Evolutionary conservation across 805 yeast species (phyloP).

Genomic region (Candida nanaspora): DNA sequence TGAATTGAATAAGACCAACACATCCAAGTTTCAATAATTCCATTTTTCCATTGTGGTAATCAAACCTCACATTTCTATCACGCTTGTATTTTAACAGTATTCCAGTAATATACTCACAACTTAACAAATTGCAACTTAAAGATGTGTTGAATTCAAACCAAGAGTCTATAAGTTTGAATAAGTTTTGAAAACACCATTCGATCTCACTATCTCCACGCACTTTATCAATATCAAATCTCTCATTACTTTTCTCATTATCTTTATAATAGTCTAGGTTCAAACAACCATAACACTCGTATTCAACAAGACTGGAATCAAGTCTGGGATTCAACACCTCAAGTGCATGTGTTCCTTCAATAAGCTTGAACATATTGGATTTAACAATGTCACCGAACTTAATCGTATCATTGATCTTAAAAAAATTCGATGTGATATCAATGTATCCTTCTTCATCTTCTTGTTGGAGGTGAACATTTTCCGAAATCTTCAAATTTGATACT

Average conservation of each 20-base stretch:
- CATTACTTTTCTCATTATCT: constrained; percentile 17
- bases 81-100: not conserved
- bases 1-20: constrained; percentile 46
- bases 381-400: constrained; percentile 45
- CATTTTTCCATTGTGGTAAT: constrained; percentile 13
- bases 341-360: constrained; percentile 84
- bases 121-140: constrained; percentile 67
- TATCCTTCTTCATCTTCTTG: not conserved
- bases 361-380: constrained; percentile 51
- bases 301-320: constrained; percentile 73
- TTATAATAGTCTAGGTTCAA: constrained; percentile 33
- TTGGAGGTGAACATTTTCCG: too few relatives aligned
- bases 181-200: constrained; percentile 43
- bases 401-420: constrained; percentile 29
- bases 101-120: constrained; percentile 54
- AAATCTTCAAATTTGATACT: constrained; percentile 4
- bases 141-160: constrained; percentile 72
- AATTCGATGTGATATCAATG: constrained; percentile 48
- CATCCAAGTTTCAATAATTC: constrained; percentile 43
- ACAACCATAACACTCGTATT: constrained; percentile 3
- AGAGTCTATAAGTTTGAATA: constrained; percentile 47
- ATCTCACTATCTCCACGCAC: constrained; percentile 30
- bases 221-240: constrained; percentile 38
- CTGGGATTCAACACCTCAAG: constrained; percentile 65
- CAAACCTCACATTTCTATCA: not conserved